phyloP scores from a whole-genome alignment of 2,329 filamentous ascomycete genomes.

The Plectosphaerella plurivora region DNA sequence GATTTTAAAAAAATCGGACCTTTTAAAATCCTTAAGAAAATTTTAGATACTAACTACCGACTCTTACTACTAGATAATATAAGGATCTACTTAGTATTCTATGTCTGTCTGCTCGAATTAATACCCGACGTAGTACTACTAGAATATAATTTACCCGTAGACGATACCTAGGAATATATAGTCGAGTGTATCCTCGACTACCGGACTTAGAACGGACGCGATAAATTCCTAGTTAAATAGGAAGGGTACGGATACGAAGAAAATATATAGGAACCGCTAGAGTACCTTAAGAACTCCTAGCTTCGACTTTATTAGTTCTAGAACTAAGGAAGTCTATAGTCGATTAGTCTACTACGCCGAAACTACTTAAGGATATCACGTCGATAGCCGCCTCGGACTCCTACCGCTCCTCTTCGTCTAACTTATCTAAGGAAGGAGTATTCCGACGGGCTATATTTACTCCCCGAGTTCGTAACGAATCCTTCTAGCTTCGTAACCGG shows the following conservation, averaged over 20 bases:
- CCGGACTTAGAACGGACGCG: background rate
- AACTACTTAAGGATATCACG: too few species aligned
- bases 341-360: too few species aligned
- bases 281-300: background rate
- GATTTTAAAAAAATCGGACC: too few species aligned
- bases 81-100: constrained; percentile 1
- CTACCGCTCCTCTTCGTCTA: too few species aligned
- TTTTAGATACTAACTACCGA: background rate
- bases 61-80: constrained; percentile 3
- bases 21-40: background rate
- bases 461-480: too few species aligned
- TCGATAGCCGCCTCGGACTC: too few species aligned
- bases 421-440: too few species aligned
- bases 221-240: background rate
- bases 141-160: background rate
- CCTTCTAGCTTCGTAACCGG: too few species aligned
- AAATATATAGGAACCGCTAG: background rate
- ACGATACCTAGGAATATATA: background rate
- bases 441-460: too few species aligned
- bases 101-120: background rate
- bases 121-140: background rate
- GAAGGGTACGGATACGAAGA: too few species aligned
- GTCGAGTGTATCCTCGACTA: background rate
- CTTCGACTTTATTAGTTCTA: too few species aligned
- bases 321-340: too few species aligned